A percentile compares a stretch with the other conserved stretches of the same genome.
Evolutionary conservation across 140 eudicot genomes (phyloP).

Genomic region (Anethum foeniculum): DNA sequence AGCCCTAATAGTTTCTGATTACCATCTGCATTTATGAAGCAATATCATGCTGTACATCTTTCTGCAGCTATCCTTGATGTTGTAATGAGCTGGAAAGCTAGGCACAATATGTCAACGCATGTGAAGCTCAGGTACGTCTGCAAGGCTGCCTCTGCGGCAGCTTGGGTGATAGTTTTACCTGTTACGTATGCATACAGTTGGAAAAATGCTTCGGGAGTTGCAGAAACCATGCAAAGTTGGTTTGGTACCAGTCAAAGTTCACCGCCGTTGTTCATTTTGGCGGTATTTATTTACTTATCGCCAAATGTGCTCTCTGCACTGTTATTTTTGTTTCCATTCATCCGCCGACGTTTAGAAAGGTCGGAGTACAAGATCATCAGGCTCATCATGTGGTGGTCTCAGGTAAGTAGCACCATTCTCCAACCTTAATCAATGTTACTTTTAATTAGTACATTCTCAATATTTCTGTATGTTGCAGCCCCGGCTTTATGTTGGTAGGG

Average conservation of each 20-base stretch:
- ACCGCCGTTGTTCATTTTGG: conserved; percentile 65
- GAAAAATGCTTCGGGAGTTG: conserved; percentile 63
- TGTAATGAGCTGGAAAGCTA: conserved; percentile 74
- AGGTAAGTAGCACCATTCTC: conserved; percentile 39
- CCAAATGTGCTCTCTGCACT: conserved; percentile 76
- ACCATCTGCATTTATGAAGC: not conserved
- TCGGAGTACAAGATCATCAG: conserved; percentile 57
- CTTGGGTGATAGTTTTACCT: conserved; percentile 75
- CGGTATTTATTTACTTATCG: conserved; percentile 59
- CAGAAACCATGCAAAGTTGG: conserved; percentile 68
- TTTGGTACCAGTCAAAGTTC: conserved; percentile 57
- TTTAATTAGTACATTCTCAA: conserved; percentile 7
- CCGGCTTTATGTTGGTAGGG: conserved; percentile 92
- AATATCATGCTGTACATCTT: conserved; percentile 1
- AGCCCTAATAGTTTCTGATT: not conserved
- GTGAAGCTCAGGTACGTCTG: conserved; percentile 74
- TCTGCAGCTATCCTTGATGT: conserved; percentile 65
- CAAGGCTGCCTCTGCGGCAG: conserved; percentile 64
- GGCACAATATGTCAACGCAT: conserved; percentile 60
- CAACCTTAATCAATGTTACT: not conserved
- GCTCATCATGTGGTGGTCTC: conserved; percentile 97
- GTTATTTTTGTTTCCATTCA: conserved; percentile 64
- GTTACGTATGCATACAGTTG: conserved; percentile 76
- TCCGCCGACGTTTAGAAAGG: conserved; percentile 68
- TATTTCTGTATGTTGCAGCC: conserved; percentile 43